A percentile compares a stretch with the other conserved stretches of the same genome.
These are phyloP conservation scores for Lodderomyces margitis DNA, from an alignment of 1,139 yeast species.

Conservation along the genomic window DNA sequence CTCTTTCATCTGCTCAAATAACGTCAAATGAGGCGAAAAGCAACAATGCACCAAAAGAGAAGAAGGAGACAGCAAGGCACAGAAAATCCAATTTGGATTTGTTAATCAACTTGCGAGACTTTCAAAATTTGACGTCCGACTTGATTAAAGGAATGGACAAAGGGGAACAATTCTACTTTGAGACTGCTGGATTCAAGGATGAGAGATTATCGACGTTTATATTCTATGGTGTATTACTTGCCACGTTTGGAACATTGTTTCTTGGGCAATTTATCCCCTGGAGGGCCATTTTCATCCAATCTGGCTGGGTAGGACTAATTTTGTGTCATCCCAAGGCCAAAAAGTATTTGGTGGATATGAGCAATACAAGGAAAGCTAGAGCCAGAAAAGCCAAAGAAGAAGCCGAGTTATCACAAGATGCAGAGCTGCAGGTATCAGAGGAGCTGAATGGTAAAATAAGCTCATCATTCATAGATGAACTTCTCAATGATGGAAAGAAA, in stretches of 20 bases:
- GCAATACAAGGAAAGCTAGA: conserved; percentile 12
- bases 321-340: conserved; percentile 59
- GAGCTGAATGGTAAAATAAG: background rate
- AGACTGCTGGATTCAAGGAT: conserved; percentile 70
- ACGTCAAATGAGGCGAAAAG: conserved; percentile 5
- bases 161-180: conserved; percentile 55
- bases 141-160: conserved; percentile 51
- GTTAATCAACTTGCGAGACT: conserved; percentile 55
- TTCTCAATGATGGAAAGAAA: conserved; percentile 1
- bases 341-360: conserved; percentile 26
- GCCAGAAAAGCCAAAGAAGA: conserved; percentile 1
- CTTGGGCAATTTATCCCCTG: conserved; percentile 70
- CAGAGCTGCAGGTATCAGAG: background rate
- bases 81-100: conserved; percentile 43
- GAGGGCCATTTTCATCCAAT: conserved; percentile 52
- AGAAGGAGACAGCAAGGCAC: conserved; percentile 22
- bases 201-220: conserved; percentile 66
- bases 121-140: conserved; percentile 62
- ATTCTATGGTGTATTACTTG: conserved; percentile 37
- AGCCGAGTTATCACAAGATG: background rate
- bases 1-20: conserved; percentile 9
- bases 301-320: conserved; percentile 53
- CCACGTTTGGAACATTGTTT: conserved; percentile 38
- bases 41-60: conserved; percentile 5
- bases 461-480: background rate